These are phyloP conservation scores for Carpinus viminea DNA, from an alignment of 306 rosid genomes.

Conservation along the genomic window DNA sequence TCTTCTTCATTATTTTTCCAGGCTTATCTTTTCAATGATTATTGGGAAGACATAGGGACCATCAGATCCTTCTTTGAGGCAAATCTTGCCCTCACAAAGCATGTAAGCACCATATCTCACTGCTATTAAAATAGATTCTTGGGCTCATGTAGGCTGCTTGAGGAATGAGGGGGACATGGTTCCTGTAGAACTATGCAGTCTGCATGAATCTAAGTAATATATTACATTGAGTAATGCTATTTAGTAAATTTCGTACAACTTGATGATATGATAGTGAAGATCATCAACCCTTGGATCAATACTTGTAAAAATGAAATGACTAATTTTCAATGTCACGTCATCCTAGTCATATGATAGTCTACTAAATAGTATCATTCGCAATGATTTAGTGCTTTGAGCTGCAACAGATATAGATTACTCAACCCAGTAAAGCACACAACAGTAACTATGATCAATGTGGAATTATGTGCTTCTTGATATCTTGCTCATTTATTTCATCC, in stretches of 20 bases:
- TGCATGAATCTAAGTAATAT: not conserved
- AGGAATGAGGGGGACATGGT: not conserved
- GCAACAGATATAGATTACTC: not conserved
- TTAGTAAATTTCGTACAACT: too few relatives aligned
- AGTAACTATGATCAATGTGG: not conserved
- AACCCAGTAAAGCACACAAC: not conserved
- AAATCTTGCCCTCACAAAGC: constrained; percentile 89
- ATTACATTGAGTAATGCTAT: not conserved
- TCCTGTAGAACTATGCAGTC: not conserved
- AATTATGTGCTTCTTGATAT: not conserved
- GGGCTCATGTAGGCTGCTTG: constrained; percentile 1
- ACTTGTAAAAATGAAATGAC: too few relatives aligned
- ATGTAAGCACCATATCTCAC: constrained; percentile 52
- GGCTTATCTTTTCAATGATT: constrained; percentile 97
- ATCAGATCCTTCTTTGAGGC: constrained; percentile 95
- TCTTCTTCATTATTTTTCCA: constrained; percentile 28
- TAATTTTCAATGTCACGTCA: too few relatives aligned
- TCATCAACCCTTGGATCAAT: too few relatives aligned
- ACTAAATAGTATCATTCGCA: too few relatives aligned
- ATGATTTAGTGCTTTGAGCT: not conserved
- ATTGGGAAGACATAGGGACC: constrained; percentile 98
- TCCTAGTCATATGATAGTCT: too few relatives aligned
- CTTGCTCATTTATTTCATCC: not conserved
- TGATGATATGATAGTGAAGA: too few relatives aligned
- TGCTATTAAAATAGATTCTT: constrained; percentile 7